Evolutionary conservation across 2,329 filamentous ascomycete species (phyloP), one percentile per base, ranked within the genome.

Genomic region (Colletotrichum spinosum): DNA sequence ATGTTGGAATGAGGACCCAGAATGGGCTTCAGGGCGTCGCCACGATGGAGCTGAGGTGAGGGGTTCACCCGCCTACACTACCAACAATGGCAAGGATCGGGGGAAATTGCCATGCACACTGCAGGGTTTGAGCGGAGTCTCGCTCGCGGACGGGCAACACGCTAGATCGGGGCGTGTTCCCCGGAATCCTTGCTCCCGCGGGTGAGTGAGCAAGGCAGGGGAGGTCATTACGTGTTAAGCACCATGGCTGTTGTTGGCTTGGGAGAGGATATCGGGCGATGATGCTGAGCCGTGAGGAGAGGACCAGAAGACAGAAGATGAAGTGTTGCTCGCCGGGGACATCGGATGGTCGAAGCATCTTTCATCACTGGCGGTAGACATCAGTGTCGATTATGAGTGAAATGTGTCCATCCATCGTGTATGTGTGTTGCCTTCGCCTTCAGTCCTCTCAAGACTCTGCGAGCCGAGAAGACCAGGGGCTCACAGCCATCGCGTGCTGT

Each of bases 151-250:
- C 42, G 53, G 42, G 12, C 39, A 42, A 6, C 15, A 46, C 42
- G 17, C 53, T 55, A 46, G 42, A 39, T 55, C 53, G 25, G 53
- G 53, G 46, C 42, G 53, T 15, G 33, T 55, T 55, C 42, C 53
- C 53, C 53, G 53, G 53, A 46, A 12, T 34, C 53, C 53, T n/a
- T 55, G 41, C 39, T 35, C 13, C 41, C 42, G 53, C 11, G 25
- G 25, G 53, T 15, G 33, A 11, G 34, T 46, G 10, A 37, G 9
- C 15, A 55, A 42, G 42, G 34, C 41, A 41, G 39, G 25, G 42
- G 42, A 55, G 53, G 37, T 55, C 42, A 46, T 12, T 11, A 33
- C 11, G 17, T 33, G 11, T 12, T 33, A 12, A 17, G 10, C 3
- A 12, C n/a, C 46, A 7, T 49, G 25, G 25, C 1, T 25, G 4